Percentiles rank a stretch among this genome's conserved stretches.
Evolutionary conservation across 306 rosid genomes (phyloP).

Genomic region (Castanea crenata): DNA sequence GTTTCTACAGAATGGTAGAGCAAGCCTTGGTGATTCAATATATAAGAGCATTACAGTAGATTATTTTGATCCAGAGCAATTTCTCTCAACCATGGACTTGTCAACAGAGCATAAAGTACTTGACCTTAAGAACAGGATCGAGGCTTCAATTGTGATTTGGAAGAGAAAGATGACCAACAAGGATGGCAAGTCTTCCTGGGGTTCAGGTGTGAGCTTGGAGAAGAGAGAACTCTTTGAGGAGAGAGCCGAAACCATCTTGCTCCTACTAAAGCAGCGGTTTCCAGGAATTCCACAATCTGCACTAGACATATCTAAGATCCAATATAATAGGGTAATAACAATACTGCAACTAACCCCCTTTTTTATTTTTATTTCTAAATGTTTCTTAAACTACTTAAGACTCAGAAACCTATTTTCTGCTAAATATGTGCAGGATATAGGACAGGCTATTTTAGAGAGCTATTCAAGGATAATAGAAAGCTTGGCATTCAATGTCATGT

Average conservation of each 20-base stretch:
- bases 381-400: background rate
- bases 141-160: constrained; percentile 94
- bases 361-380: background rate
- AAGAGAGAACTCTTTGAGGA: constrained; percentile 91
- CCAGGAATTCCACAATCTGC: constrained; percentile 95
- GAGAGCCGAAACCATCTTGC: constrained; percentile 78
- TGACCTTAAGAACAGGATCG: constrained; percentile 81
- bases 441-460: constrained; percentile 89
- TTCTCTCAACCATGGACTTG: constrained; percentile 61
- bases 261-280: constrained; percentile 66
- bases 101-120: constrained; percentile 80
- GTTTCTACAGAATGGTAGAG: constrained; percentile 71
- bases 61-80: constrained; percentile 63
- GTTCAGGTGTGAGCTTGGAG: constrained; percentile 81
- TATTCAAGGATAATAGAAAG: constrained; percentile 95
- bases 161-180: constrained; percentile 81
- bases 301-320: constrained; percentile 90
- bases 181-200: constrained; percentile 78
- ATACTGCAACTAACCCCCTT: background rate
- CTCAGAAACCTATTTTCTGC: background rate
- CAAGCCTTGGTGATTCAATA: constrained; percentile 72
- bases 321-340: constrained; percentile 62
- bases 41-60: constrained; percentile 75
- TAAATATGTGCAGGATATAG: constrained; percentile 69
- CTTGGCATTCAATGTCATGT: constrained; percentile 68